Evolutionary conservation across 371 early-diverging fungal genomes (phyloP).

Genomic region (Actinomucor elegans): DNA sequence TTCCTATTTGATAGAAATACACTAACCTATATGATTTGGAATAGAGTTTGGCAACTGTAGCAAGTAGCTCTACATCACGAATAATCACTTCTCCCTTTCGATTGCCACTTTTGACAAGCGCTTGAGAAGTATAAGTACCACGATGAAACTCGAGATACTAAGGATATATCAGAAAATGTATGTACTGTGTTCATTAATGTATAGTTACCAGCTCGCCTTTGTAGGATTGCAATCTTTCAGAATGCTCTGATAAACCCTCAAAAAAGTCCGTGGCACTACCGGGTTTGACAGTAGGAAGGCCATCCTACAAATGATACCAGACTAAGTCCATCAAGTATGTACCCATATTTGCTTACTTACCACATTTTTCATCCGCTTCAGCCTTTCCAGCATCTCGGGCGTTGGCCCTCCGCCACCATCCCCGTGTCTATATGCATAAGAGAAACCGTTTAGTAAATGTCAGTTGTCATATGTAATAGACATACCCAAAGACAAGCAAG

Average conservation of each 20-base stretch:
- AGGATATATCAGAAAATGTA: neutral
- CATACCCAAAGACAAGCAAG: slow-evolving; percentile 44
- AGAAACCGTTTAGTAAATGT: neutral
- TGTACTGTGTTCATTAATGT: neutral
- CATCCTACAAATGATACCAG: slow-evolving; percentile 71
- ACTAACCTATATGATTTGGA: no score
- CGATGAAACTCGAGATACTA: slow-evolving; percentile 89
- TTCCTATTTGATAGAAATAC: slow-evolving; percentile 6
- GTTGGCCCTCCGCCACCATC: slow-evolving; percentile 98
- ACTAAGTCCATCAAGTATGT: no score
- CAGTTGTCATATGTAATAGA: neutral
- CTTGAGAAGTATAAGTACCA: slow-evolving; percentile 96
- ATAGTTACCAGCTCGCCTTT: slow-evolving; percentile 85
- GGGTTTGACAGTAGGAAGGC: slow-evolving; percentile 69
- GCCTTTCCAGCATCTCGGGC: slow-evolving; percentile 83
- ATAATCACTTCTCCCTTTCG: slow-evolving; percentile 83
- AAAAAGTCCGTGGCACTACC: slow-evolving; percentile 84
- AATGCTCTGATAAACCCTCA: slow-evolving; percentile 64
- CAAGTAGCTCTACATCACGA: slow-evolving; percentile 80
- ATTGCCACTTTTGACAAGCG: slow-evolving; percentile 81
- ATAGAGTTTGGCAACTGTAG: slow-evolving; percentile 39
- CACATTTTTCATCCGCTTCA: slow-evolving; percentile 71
- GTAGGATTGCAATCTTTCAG: slow-evolving; percentile 77
- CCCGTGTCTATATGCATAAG: slow-evolving; percentile 60
- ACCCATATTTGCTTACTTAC: no score